Conservation (phyloP, 1,139 yeast species). For the Suhomyces coccinellae region DNA sequence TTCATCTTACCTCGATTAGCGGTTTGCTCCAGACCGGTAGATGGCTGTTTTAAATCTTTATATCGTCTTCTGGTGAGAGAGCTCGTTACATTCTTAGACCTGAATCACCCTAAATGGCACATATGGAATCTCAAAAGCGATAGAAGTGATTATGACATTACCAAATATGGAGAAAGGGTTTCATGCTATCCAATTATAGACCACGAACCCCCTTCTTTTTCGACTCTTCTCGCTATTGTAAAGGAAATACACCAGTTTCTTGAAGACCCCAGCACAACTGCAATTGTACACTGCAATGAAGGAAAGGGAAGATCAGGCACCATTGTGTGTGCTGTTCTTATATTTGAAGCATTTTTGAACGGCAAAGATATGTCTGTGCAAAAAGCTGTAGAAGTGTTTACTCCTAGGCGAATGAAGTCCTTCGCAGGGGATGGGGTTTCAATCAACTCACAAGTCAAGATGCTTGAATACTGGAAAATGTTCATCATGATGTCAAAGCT, state of each 20-base stretch:
- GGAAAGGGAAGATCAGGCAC: constrained; percentile 94
- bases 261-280: constrained; percentile 35
- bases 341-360: constrained; percentile 27
- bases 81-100: constrained; percentile 49
- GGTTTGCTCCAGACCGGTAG: constrained; percentile 75
- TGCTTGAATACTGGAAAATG: constrained; percentile 58
- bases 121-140: constrained; percentile 62
- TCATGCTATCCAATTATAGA: constrained; percentile 64
- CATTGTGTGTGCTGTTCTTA: constrained; percentile 67
- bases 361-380: constrained; percentile 27
- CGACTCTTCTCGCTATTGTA: constrained; percentile 44
- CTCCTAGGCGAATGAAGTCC: constrained; percentile 56
- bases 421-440: constrained; percentile 69
- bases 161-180: constrained; percentile 32
- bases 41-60: constrained; percentile 39
- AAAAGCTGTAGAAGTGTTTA: constrained; percentile 54
- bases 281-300: constrained; percentile 82
- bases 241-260: constrained; percentile 49
- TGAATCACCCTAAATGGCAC: constrained; percentile 62
- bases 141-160: constrained; percentile 48
- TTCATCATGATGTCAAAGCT: constrained; percentile 18
- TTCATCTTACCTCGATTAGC: constrained; percentile 61
- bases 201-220: constrained; percentile 74
- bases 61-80: constrained; percentile 59
- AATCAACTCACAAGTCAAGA: constrained; percentile 67